These are phyloP conservation scores for Lecanicillium sp. DNA, from an alignment of 2,329 filamentous ascomycete species.

Conservation along the genomic window DNA sequence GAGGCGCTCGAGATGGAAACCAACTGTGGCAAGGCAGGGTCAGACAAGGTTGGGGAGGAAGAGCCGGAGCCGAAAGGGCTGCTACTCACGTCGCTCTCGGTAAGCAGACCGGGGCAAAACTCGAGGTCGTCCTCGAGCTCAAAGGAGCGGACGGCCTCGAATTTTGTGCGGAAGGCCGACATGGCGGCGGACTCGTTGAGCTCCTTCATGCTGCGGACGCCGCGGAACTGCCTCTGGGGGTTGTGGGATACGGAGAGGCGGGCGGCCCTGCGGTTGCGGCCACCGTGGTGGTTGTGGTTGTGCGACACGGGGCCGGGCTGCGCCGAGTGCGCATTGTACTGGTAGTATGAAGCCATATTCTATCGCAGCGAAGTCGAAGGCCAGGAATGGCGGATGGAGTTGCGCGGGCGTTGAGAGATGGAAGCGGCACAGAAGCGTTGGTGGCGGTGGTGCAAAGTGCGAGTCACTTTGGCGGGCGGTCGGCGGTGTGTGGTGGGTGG, in stretches of 20 bases:
- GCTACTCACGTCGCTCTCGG: slow-evolving; percentile 79
- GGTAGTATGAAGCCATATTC: slow-evolving; percentile 56
- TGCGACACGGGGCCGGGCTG: slow-evolving; percentile 56
- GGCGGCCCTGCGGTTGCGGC: slow-evolving; percentile 77
- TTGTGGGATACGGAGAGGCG: slow-evolving; percentile 75
- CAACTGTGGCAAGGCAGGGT: slow-evolving; percentile 50
- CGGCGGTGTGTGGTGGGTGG: no score
- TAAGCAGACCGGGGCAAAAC: slow-evolving; percentile 88
- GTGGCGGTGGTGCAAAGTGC: not conserved
- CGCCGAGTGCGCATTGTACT: slow-evolving; percentile 52
- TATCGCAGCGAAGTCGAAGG: not conserved
- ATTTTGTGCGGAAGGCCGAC: slow-evolving; percentile 73
- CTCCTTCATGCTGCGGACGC: slow-evolving; percentile 80
- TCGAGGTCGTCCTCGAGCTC: slow-evolving; percentile 94
- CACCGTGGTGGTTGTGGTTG: slow-evolving; percentile 61
- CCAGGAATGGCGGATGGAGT: not conserved
- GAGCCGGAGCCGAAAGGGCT: slow-evolving; percentile 6
- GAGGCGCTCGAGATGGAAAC: slow-evolving; percentile 89
- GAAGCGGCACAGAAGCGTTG: slow-evolving; percentile 1
- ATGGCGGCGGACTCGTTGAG: slow-evolving; percentile 70
- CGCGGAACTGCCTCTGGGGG: slow-evolving; percentile 77
- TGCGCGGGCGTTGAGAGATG: slow-evolving; percentile 11
- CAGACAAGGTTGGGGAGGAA: slow-evolving; percentile 17
- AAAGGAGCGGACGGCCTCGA: slow-evolving; percentile 87
- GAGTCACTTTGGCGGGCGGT: no score